Conservation (phyloP, 108 stramenopile species). For the Aurantiochytrium sp. region DNA sequence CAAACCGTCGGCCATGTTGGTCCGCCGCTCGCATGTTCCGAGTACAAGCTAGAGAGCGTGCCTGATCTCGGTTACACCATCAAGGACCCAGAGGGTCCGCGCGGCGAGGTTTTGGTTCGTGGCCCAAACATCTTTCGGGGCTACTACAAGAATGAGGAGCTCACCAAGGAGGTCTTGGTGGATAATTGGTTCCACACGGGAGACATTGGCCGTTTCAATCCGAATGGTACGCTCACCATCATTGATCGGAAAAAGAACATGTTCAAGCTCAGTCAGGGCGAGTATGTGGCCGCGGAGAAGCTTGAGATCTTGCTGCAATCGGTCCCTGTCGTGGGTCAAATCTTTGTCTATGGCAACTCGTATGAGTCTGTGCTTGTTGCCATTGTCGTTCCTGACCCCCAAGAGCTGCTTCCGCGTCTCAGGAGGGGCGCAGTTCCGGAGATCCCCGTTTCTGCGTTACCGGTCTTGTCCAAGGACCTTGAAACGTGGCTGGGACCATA, state of each 20-base stretch:
- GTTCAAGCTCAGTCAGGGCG: slow-evolving; percentile 84
- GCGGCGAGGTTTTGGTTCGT: slow-evolving; percentile 62
- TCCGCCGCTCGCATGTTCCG: not conserved
- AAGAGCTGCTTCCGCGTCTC: not conserved
- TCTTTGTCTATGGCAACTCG: slow-evolving; percentile 3
- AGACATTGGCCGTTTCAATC: slow-evolving; percentile 76
- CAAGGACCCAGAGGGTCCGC: not conserved
- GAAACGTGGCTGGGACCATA: not conserved
- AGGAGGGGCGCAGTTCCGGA: not conserved
- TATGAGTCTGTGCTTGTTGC: not conserved
- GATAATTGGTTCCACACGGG: slow-evolving; percentile 76
- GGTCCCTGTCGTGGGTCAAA: slow-evolving; percentile 51
- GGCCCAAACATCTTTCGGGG: slow-evolving; percentile 62
- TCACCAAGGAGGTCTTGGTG: slow-evolving; percentile 64
- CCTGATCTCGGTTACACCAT: not conserved
- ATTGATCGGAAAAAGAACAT: slow-evolving; percentile 85
- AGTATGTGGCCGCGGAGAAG: slow-evolving; percentile 79
- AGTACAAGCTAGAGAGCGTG: not conserved
- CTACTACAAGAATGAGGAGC: slow-evolving; percentile 73
- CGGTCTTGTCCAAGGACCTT: not conserved
- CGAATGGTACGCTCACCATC: slow-evolving; percentile 69
- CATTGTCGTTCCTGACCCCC: not conserved
- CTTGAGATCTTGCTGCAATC: slow-evolving; percentile 74
- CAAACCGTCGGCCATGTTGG: not conserved
- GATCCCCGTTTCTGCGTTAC: not conserved